Base-by-base conservation (phyloP, 2,329 filamentous ascomycete genomes). In the Tolypocladium capitatum region DNA sequence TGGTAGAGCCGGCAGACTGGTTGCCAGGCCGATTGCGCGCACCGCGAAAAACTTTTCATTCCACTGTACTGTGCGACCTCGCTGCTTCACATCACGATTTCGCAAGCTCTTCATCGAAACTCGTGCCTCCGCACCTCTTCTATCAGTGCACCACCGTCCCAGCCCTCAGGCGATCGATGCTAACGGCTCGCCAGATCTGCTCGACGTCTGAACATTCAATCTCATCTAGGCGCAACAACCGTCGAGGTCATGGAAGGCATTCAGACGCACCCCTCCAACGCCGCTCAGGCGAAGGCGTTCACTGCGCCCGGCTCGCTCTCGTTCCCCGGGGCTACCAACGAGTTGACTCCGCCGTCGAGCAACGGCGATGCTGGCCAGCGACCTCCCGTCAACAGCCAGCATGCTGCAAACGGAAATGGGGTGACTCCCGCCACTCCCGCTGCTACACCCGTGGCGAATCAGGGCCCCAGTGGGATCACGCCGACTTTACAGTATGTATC, bases 401-500 rank as follows among this genome's bases (percentile, higher is more conserved):
- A 78, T 69, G 73, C 74, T 67, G 68, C 71, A 53, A 79, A 78
- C 64, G 84, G 81, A 71, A 83, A 80, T 69, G 87, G 83, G 75
- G 85, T 92, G 75, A 86, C 83, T 74, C 87, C 87, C 74, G 78
- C 78, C 54, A 96, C 92, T 68, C 91, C 91, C 60, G 90, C 85
- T 70, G 89, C 90, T 53, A 97, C 91, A 54, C 91, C 91, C 66
- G 84, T 80, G 64, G 88, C 87, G 58, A 83, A 76, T 52, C 80
- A 86, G 63, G 83, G 84, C 65, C 86, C 87, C 55, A 94, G 86
- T 72, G 89, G 89, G 61, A 85, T 95, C 65, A 87, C 90, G 63
- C 89, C 89, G 59, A 94, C 87, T 59, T 77, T 96, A 78, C 88
- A 96, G 89, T 94, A 87, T 88, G 89, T 92, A 84, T 82, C 53